phyloP scores from a whole-genome alignment of 768 basidiomycete genomes.

The Leccinellum luteum region DNA sequence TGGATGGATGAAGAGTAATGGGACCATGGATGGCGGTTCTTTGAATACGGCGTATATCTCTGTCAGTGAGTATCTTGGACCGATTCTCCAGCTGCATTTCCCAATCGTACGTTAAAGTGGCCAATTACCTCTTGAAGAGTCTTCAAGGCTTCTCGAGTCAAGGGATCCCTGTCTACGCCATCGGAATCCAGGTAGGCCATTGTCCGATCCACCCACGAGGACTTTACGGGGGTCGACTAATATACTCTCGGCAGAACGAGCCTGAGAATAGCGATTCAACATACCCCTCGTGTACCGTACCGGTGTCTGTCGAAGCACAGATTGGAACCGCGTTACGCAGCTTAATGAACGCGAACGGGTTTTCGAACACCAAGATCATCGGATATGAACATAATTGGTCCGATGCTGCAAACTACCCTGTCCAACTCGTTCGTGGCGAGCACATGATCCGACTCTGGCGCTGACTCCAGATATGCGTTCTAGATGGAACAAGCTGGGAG shows the following conservation, averaged over 20 bases:
- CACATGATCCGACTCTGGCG: neutral
- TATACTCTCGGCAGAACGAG: constrained; percentile 42
- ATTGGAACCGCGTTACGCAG: constrained; percentile 55
- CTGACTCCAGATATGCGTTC: neutral
- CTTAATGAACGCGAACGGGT: constrained; percentile 61
- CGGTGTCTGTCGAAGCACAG: constrained; percentile 52
- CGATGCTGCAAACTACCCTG: constrained; percentile 60
- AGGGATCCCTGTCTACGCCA: constrained; percentile 60
- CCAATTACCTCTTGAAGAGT: constrained; percentile 68
- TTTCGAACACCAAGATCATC: constrained; percentile 57
- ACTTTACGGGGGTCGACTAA: neutral
- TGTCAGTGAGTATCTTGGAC: constrained; percentile 41
- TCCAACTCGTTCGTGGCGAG: constrained; percentile 43
- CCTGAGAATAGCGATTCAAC: constrained; percentile 57
- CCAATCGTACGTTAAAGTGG: constrained; percentile 42
- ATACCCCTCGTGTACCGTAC: constrained; percentile 63
- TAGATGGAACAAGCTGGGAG: constrained; percentile 55
- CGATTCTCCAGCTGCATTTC: neutral
- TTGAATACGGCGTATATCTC: constrained; percentile 47
- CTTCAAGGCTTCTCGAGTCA: constrained; percentile 65
- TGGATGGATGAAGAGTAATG: constrained; percentile 70
- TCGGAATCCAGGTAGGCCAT: constrained; percentile 48
- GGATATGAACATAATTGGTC: constrained; percentile 79
- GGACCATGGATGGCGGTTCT: constrained; percentile 66
- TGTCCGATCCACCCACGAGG: neutral